phyloP scores from a whole-genome alignment of 371 early-diverging fungal genomes.

The Actinomortierella ambigua region DNA sequence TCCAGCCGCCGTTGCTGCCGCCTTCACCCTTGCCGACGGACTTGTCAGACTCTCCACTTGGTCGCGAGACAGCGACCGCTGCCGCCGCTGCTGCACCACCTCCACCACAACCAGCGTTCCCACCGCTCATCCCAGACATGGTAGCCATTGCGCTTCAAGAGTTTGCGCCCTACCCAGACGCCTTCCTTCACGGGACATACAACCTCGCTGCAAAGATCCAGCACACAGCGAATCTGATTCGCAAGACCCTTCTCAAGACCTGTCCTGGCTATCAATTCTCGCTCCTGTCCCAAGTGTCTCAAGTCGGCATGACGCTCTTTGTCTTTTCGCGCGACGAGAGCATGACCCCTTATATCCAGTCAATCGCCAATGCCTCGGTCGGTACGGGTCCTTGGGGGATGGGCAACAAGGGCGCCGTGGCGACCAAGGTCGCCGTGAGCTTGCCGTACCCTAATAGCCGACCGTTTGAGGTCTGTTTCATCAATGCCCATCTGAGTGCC shows the following conservation, averaged over 20 bases:
- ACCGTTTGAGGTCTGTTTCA: constrained; percentile 61
- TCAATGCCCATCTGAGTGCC: constrained; percentile 72
- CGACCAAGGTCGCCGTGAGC: constrained; percentile 55
- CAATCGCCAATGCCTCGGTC: constrained; percentile 25
- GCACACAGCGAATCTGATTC: constrained; percentile 17
- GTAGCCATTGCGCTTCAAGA: constrained; percentile 52
- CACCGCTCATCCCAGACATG: constrained; percentile 47
- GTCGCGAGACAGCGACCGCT: too few species aligned
- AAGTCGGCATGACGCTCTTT: constrained; percentile 47
- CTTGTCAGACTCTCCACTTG: too few species aligned
- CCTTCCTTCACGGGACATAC: constrained; percentile 36
- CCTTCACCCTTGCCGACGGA: too few species aligned
- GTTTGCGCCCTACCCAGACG: constrained; percentile 45
- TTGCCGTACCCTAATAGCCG: constrained; percentile 29
- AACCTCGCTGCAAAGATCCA: constrained; percentile 18
- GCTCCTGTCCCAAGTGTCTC: constrained; percentile 28
- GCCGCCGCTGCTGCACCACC: neutral
- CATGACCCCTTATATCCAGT: constrained; percentile 28
- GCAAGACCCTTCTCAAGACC: constrained; percentile 27
- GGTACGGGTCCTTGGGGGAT: constrained; percentile 39
- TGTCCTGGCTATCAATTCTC: constrained; percentile 34
- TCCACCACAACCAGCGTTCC: neutral
- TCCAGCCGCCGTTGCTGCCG: constrained; percentile 15
- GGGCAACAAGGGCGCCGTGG: constrained; percentile 78
- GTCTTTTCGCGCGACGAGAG: constrained; percentile 39